A percentile compares a stretch with the other conserved stretches of the same genome.
Conservation (phyloP, 768 basidiomycete species). For the Tricholomella constricta region DNA sequence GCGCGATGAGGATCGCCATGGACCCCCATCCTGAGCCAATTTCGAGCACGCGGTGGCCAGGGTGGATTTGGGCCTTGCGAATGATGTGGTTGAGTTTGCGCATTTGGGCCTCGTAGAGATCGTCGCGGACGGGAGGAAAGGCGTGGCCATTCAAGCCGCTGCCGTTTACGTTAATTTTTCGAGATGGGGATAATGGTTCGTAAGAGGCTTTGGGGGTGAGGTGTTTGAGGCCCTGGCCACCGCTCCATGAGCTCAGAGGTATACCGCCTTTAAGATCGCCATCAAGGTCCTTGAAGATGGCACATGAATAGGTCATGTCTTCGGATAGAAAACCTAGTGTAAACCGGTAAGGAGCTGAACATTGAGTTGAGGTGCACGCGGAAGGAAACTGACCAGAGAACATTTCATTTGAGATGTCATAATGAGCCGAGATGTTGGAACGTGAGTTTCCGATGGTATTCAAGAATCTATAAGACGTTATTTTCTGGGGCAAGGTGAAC, state of each 20-base stretch:
- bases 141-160: not conserved
- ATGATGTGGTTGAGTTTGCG: constrained; percentile 68
- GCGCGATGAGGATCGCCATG: constrained; percentile 63
- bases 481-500: constrained; percentile 52
- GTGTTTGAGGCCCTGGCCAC: constrained; percentile 36
- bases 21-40: constrained; percentile 84
- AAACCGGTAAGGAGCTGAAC: constrained; percentile 1
- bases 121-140: constrained; percentile 17
- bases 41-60: constrained; percentile 62
- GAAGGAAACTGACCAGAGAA: constrained; percentile 49
- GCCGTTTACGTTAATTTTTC: constrained; percentile 2
- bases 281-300: constrained; percentile 67
- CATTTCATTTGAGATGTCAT: constrained; percentile 80
- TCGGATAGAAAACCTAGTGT: constrained; percentile 53
- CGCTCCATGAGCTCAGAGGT: constrained; percentile 34
- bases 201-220: constrained; percentile 13
- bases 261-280: constrained; percentile 46
- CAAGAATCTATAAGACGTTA: constrained; percentile 62
- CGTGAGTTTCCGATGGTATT: constrained; percentile 67
- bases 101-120: constrained; percentile 53
- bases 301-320: constrained; percentile 82
- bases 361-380: not conserved
- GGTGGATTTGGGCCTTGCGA: constrained; percentile 58
- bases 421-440: constrained; percentile 74
- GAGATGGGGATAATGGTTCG: constrained; percentile 16